Evolutionary conservation across 495 filamentous ascomycete species (phyloP).

Genomic region (Lindgomyces ingoldianus): DNA sequence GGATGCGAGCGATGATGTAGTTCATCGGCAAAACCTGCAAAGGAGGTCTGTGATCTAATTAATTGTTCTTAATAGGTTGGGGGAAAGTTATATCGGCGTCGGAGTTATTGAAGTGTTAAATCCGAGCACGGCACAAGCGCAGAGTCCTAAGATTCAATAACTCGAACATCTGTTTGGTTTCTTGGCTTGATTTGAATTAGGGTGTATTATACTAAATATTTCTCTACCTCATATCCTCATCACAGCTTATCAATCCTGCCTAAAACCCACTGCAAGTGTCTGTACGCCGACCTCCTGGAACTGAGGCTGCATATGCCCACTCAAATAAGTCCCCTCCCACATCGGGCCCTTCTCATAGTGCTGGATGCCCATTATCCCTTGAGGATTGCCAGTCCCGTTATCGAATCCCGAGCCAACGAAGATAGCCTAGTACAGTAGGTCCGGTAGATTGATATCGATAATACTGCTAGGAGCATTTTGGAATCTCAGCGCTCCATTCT

Average conservation of each 20-base stretch:
- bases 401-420: conserved; percentile 30
- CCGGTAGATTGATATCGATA: conserved; percentile 33
- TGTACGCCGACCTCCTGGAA: conserved; percentile 35
- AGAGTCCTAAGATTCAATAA: too few species aligned
- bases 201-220: too few species aligned
- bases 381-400: conserved; percentile 24
- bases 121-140: too few species aligned
- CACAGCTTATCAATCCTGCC: conserved; percentile 36
- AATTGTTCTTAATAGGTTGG: too few species aligned
- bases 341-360: conserved; percentile 44
- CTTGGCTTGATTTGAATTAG: too few species aligned
- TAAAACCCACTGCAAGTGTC: conserved; percentile 34
- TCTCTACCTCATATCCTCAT: too few species aligned
- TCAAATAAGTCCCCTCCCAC: conserved; percentile 41
- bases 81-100: too few species aligned
- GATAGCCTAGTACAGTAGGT: conserved; percentile 32
- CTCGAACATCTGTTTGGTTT: too few species aligned
- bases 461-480: conserved; percentile 22
- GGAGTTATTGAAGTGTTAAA: too few species aligned
- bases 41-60: too few species aligned
- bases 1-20: conserved; percentile 16
- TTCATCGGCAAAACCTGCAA: too few species aligned
- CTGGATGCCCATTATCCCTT: conserved; percentile 47
- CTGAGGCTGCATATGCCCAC: conserved; percentile 39
- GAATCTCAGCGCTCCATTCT: conserved; percentile 32